Conservation (phyloP, 495 filamentous ascomycete genomes). For the Stereocaulon alpinum region DNA sequence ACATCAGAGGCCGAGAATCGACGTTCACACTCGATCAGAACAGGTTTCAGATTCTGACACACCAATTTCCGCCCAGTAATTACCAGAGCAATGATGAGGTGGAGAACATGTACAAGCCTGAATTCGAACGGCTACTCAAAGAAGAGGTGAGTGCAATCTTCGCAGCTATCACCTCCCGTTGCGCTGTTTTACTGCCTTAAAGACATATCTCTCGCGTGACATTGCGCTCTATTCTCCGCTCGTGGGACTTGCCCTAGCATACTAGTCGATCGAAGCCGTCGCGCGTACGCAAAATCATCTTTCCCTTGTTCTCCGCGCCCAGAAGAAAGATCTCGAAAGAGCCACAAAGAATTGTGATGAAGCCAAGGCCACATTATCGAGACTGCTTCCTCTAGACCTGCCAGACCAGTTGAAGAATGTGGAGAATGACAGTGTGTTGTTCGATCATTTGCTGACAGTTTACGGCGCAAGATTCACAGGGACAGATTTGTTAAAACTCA, state of each 20-base stretch:
- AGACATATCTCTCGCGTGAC: too few species aligned
- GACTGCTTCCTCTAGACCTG: not conserved
- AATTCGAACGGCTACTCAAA: slow-evolving; percentile 22
- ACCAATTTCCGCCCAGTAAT: not conserved
- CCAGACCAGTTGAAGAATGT: slow-evolving; percentile 1
- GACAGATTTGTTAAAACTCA: not conserved
- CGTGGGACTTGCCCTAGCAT: not conserved
- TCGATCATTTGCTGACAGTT: slow-evolving; percentile 8
- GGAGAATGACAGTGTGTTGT: not conserved
- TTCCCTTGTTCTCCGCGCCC: not conserved
- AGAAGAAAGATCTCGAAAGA: slow-evolving; percentile 2
- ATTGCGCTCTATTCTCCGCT: too few species aligned
- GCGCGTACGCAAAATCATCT: slow-evolving; percentile 8
- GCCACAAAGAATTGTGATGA: slow-evolving; percentile 5
- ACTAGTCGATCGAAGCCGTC: not conserved
- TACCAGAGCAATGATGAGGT: slow-evolving; percentile 9
- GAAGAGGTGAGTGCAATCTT: not conserved
- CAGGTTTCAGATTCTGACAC: slow-evolving; percentile 3
- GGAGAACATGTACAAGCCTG: slow-evolving; percentile 21
- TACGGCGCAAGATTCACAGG: slow-evolving; percentile 9
- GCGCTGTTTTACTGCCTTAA: too few species aligned
- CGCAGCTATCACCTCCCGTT: too few species aligned
- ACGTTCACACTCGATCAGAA: slow-evolving; percentile 12
- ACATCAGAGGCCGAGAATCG: slow-evolving; percentile 30
- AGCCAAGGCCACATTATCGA: not conserved